Conservation (phyloP, 176 grass and related monocot genomes). For the Paspalum notatum region DNA sequence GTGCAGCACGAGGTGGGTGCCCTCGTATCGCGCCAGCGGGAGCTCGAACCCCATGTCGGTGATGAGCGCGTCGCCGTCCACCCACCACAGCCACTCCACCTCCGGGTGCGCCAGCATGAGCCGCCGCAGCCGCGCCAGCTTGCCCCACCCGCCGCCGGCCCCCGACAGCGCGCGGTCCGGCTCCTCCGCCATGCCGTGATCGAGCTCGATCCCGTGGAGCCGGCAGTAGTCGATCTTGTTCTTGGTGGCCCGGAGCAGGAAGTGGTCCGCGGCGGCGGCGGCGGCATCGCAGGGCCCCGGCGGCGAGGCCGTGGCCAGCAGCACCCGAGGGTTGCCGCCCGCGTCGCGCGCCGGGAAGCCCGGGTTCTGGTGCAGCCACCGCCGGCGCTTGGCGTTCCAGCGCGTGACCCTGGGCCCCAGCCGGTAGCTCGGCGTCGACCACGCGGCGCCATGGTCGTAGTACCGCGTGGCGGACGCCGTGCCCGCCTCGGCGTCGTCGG, state of each 20-base stretch:
- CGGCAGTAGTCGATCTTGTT: slow-evolving; percentile 90
- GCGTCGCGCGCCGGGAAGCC: slow-evolving; percentile 54
- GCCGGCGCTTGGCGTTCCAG: slow-evolving; percentile 60
- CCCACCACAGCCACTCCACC: slow-evolving; percentile 90
- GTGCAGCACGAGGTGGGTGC: slow-evolving; percentile 63
- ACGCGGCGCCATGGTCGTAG: slow-evolving; percentile 9
- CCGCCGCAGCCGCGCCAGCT: slow-evolving; percentile 64
- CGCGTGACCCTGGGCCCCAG: slow-evolving; percentile 54
- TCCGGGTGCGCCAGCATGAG: slow-evolving; percentile 85
- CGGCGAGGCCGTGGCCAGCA: slow-evolving; percentile 65
- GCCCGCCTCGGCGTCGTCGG: background rate
- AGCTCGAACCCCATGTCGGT: slow-evolving; percentile 88
- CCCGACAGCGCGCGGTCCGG: background rate
- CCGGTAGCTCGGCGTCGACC: slow-evolving; percentile 32
- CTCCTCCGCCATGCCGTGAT: slow-evolving; percentile 47
- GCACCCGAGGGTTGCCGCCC: slow-evolving; percentile 44
- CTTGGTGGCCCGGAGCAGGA: slow-evolving; percentile 66
- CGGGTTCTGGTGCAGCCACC: slow-evolving; percentile 56
- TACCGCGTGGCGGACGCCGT: background rate
- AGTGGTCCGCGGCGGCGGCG: slow-evolving; percentile 58
- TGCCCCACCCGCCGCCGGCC: slow-evolving; percentile 63
- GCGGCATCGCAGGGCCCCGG: slow-evolving; percentile 60
- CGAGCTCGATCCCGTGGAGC: slow-evolving; percentile 69
- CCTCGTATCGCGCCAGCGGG: slow-evolving; percentile 52
- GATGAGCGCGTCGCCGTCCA: slow-evolving; percentile 74